Base-by-base conservation (phyloP, 2,329 filamentous ascomycete species). In the Didymella pinodella region DNA sequence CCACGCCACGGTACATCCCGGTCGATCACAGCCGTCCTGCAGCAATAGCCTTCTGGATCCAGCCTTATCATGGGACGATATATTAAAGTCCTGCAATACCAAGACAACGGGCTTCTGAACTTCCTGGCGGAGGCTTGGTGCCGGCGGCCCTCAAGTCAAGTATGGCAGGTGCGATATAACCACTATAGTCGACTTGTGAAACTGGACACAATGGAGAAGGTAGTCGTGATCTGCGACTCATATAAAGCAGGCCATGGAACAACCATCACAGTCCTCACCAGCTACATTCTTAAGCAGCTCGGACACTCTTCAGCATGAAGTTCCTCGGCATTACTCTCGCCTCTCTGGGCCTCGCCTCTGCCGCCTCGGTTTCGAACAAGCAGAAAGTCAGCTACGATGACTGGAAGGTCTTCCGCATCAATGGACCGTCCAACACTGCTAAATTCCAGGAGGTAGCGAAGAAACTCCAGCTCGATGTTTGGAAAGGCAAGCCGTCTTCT, bases 361-460 rank as follows among this genome's bases (percentile, higher is more conserved):
- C 74, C 11, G 71, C 69, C 34, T 67, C 72, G 10, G 71, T 75
- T 36, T 56, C 69, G 12, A 70, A 63, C 44, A 70, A 68, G 48
- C 69, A 63, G 44, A 70, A 66, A 36, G 63, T 73, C 62, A 70
- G 61, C 63, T 78, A 78, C 59, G 70, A 72, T 47, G 70, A 72
- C 54, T 77, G 68, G 69, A 75, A 75, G 52, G 75, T 77, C 16
- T 75, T 71, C 56, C 74, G 75, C 44, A 67, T 78, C 56, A 72
- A 73, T 40, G 72, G 74, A 11, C 71, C 69, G 32, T 58, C 66
- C 25, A 64, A 74, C 38, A 57, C 64, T 2, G 68, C 65, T 48
- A 69, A 73, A 46, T 57, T 78, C 50, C 64, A 65, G 32, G 57
- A 69, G 25, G 55, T 75, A 2, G 66, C 76, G 47, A 68, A 65